Conservation (phyloP, 2,329 filamentous ascomycete species). For the Talaromyces sp. region DNA sequence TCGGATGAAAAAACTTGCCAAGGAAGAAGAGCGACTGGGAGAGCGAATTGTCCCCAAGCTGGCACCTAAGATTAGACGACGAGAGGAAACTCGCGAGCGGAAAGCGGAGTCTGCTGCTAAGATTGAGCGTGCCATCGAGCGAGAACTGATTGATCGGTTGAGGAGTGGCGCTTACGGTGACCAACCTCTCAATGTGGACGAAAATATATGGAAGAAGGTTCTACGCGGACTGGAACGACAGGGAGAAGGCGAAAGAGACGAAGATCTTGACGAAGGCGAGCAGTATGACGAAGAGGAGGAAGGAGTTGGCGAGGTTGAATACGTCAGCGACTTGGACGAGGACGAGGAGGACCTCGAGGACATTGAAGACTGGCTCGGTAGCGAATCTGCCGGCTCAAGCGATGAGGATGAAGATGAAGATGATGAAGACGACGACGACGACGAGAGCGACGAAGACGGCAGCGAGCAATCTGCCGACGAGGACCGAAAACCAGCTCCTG, state of each 20-base stretch:
- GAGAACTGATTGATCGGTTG: slow-evolving; percentile 85
- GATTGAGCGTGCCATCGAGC: slow-evolving; percentile 91
- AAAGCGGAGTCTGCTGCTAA: slow-evolving; percentile 81
- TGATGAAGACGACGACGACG: slow-evolving; percentile 58
- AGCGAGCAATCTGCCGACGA: slow-evolving; percentile 50
- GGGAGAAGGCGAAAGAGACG: slow-evolving; percentile 74
- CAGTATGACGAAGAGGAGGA: slow-evolving; percentile 70
- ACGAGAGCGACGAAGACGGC: slow-evolving; percentile 52
- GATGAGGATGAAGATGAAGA: slow-evolving; percentile 48
- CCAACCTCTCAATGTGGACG: slow-evolving; percentile 88
- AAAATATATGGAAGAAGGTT: slow-evolving; percentile 95
- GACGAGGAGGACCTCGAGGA: slow-evolving; percentile 77
- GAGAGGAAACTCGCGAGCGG: slow-evolving; percentile 69
- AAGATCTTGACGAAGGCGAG: slow-evolving; percentile 83
- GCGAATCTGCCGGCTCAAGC: slow-evolving; percentile 51
- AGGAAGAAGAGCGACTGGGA: slow-evolving; percentile 82
- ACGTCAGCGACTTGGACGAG: slow-evolving; percentile 83
- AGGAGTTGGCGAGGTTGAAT: slow-evolving; percentile 75
- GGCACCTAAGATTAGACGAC: slow-evolving; percentile 78
- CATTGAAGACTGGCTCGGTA: slow-evolving; percentile 92
- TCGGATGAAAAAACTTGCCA: slow-evolving; percentile 66
- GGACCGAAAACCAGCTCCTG: slow-evolving; percentile 37
- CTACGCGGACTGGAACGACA: slow-evolving; percentile 82
- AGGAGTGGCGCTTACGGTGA: slow-evolving; percentile 92
- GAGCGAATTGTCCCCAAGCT: slow-evolving; percentile 83